These are phyloP conservation scores for Raddia guianensis DNA, from an alignment of 176 grass and related monocot species.

Conservation along the genomic window DNA sequence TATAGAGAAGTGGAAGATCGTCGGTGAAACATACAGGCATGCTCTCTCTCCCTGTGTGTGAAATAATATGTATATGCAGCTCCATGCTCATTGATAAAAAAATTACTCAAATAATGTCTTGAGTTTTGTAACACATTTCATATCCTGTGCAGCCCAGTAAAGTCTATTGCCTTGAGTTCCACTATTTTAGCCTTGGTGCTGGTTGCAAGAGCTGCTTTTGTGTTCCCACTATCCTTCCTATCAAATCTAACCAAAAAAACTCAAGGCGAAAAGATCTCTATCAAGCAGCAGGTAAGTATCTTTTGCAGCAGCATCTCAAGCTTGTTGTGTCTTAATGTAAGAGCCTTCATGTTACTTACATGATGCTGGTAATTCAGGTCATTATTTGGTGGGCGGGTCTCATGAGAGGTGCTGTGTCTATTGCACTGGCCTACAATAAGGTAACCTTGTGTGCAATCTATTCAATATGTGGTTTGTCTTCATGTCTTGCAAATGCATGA, in stretches of 20 bases:
- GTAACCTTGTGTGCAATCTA: slow-evolving; percentile 43
- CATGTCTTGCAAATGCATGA: not conserved
- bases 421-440: slow-evolving; percentile 93
- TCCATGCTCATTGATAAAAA: not conserved
- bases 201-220: slow-evolving; percentile 84
- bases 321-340: slow-evolving; percentile 28
- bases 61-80: slow-evolving; percentile 6
- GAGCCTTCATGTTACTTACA: slow-evolving; percentile 22
- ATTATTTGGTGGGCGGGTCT: slow-evolving; percentile 96
- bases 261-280: slow-evolving; percentile 59
- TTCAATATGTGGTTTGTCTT: not conserved
- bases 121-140: slow-evolving; percentile 22
- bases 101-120: not conserved
- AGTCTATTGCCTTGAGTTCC: slow-evolving; percentile 67
- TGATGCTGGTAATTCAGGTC: slow-evolving; percentile 55
- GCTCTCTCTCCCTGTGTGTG: not conserved
- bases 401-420: slow-evolving; percentile 92
- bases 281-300: slow-evolving; percentile 81
- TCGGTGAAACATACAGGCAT: slow-evolving; percentile 56
- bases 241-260: slow-evolving; percentile 82
- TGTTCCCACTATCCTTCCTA: slow-evolving; percentile 71
- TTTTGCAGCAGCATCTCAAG: slow-evolving; percentile 24
- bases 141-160: slow-evolving; percentile 65
- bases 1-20: slow-evolving; percentile 93
- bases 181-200: slow-evolving; percentile 76